Percentiles rank a stretch among this genome's conserved stretches.
Conservation (phyloP, 352 stramenopile genomes). For the Phytophthora pseudosyringae region DNA sequence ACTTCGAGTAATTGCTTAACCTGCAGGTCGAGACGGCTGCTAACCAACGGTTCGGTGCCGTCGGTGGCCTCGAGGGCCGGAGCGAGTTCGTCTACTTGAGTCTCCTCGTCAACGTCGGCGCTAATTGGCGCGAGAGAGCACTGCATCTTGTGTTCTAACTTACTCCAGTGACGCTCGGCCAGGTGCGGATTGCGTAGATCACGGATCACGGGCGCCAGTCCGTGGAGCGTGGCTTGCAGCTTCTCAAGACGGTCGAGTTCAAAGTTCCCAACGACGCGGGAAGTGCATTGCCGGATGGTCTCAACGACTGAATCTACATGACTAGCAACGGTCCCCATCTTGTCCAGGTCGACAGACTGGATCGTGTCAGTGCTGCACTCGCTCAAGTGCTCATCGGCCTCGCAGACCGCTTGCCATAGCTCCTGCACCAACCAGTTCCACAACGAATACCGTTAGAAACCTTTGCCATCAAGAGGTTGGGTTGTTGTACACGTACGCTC, state of each 20-base stretch:
- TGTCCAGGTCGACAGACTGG: conserved; percentile 46
- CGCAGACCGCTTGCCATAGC: conserved; percentile 63
- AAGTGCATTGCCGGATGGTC: conserved; percentile 20
- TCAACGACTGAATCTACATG: conserved; percentile 34
- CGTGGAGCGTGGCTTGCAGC: conserved; percentile 51
- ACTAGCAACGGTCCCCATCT: conserved; percentile 36
- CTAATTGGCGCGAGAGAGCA: conserved; percentile 39
- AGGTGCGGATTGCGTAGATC: conserved; percentile 68
- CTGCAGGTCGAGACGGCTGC: conserved; percentile 41
- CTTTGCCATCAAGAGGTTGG: not conserved
- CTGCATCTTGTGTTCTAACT: conserved; percentile 75
- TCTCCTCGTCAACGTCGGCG: not conserved
- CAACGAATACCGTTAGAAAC: not conserved
- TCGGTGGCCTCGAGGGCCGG: not conserved
- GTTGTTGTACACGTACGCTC: conserved; percentile 31
- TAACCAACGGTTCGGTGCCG: not conserved
- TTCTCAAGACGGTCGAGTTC: conserved; percentile 46
- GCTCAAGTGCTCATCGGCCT: conserved; percentile 52
- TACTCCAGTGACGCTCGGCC: conserved; percentile 71
- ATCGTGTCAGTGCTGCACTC: conserved; percentile 46
- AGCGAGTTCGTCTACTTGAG: not conserved
- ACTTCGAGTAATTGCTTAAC: conserved; percentile 62
- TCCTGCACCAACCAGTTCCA: conserved; percentile 30
- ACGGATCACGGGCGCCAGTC: conserved; percentile 57
- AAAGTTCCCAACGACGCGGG: conserved; percentile 21